Evolutionary conservation across 108 stramenopile species (phyloP), one percentile per base, ranked within the genome.

Genomic region (Skeletonema marinoi): DNA sequence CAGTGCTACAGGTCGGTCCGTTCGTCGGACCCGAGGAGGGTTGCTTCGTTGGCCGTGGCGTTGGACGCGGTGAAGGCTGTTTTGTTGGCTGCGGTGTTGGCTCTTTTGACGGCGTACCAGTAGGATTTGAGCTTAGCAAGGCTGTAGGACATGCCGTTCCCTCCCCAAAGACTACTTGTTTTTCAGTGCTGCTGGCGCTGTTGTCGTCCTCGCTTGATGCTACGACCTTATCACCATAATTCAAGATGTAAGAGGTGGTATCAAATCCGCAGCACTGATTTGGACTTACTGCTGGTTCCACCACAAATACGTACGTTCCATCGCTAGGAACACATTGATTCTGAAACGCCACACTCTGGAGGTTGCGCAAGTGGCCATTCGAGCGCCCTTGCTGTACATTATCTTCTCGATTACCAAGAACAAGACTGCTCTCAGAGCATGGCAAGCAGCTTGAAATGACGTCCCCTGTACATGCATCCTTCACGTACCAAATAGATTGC

Each of bases 251-350:
- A 16, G 19, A 44, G 11, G 66, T 36, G 30, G 72, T 65, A 38
- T 29, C 60, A 62, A 80, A 80, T 50, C 78, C 78, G 62, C 78
- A 80, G 36, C 78, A 80, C 31, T 62, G 12, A 25, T 51, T 65
- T 60, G n/a, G 46, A 16, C 33, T 58, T 16, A 36, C 66, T 16
- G 78, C 63, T 30, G 25, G 14, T 33, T 65, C 61, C 31, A 80
- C 66, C 50, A 73, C 72, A 68, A 80, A 69, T 44, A 56, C 44
- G 61, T 80, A 80, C 60, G 68, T 44, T 13, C 65, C 38, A 14
- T 19, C 21, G 3, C 35, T 30, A 17, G 78, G 62, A n/a, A 80
- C 25, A 38, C 78, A 61, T 16, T 61, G 60, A 13, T 32, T 31
- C 60, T 31, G 30, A 16, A 9, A 12, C 32, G 10, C 6, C 14